Percentiles rank a stretch among this genome's conserved stretches.
Evolutionary conservation across 2,329 filamentous ascomycete species (phyloP).

Genomic region (Fusarium scirpi): DNA sequence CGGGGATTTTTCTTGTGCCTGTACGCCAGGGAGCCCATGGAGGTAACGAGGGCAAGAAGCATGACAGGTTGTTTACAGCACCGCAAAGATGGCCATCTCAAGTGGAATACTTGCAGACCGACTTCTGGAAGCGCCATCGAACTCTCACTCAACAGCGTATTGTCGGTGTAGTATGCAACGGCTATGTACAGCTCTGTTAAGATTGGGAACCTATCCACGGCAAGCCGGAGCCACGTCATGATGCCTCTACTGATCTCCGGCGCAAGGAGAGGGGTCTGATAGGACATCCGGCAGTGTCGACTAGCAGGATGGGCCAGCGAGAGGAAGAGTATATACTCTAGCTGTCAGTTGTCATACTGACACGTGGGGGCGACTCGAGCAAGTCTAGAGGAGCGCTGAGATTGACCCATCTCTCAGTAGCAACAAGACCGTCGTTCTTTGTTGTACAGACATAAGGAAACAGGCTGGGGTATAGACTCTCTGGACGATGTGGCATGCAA

Average conservation of each 20-base stretch:
- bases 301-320: constrained; percentile 24
- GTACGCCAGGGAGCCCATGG: constrained; percentile 55
- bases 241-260: not conserved
- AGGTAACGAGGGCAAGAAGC: constrained; percentile 48
- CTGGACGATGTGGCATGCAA: constrained; percentile 46
- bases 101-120: constrained; percentile 10
- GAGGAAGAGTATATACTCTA: constrained; percentile 13
- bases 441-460: constrained; percentile 43
- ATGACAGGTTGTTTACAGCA: constrained; percentile 40
- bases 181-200: constrained; percentile 36
- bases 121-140: constrained; percentile 40
- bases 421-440: constrained; percentile 31
- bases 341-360: constrained; percentile 43
- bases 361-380: constrained; percentile 45
- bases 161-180: constrained; percentile 34
- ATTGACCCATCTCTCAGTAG: constrained; percentile 20
- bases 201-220: constrained; percentile 10
- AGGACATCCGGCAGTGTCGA: constrained; percentile 25
- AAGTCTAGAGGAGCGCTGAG: constrained; percentile 35
- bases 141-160: constrained; percentile 22
- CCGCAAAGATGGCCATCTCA: constrained; percentile 8
- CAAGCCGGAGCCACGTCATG: constrained; percentile 16
- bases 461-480: constrained; percentile 38
- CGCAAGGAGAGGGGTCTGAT: constrained; percentile 14
- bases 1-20: constrained; percentile 55